These are phyloP conservation scores for Penicillium sp. DNA, from an alignment of 2,329 filamentous ascomycete genomes.

Conservation along the genomic window DNA sequence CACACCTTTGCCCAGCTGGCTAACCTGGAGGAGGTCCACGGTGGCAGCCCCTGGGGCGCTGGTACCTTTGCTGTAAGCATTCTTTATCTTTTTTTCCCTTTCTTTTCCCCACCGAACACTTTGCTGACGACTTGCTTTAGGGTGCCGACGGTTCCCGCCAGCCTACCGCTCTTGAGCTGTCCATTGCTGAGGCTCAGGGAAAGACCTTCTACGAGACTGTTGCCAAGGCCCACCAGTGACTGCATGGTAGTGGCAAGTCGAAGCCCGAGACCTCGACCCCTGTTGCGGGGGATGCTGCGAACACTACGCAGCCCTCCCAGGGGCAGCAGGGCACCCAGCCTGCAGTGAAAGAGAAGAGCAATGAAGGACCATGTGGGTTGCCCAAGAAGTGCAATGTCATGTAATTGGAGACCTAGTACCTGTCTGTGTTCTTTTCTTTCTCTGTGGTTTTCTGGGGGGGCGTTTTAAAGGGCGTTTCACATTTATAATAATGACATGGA, in stretches of 20 bases:
- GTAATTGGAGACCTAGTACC: slow-evolving; percentile 40
- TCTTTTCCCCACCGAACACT: neutral
- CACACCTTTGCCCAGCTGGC: slow-evolving; percentile 70
- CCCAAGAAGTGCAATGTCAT: slow-evolving; percentile 72
- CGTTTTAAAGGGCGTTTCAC: slow-evolving; percentile 14
- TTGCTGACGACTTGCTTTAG: slow-evolving; percentile 30
- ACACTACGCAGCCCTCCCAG: slow-evolving; percentile 23
- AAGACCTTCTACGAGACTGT: slow-evolving; percentile 79
- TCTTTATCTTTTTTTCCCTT: neutral
- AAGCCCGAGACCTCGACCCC: slow-evolving; percentile 30
- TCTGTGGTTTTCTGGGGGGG: slow-evolving; percentile 14
- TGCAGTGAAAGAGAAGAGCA: slow-evolving; percentile 45
- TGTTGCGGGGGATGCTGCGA: slow-evolving; percentile 28
- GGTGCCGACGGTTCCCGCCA: slow-evolving; percentile 77
- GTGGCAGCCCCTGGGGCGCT: slow-evolving; percentile 88
- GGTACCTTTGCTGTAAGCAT: slow-evolving; percentile 75
- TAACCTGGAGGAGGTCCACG: slow-evolving; percentile 76
- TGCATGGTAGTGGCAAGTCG: slow-evolving; percentile 60
- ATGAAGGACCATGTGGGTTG: slow-evolving; percentile 71
- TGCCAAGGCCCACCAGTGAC: slow-evolving; percentile 74
- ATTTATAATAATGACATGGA: slow-evolving; percentile 9
- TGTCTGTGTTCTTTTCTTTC: slow-evolving; percentile 11
- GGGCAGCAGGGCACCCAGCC: slow-evolving; percentile 34
- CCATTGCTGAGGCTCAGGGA: slow-evolving; percentile 80
- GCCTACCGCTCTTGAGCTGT: slow-evolving; percentile 72